Conservation (phyloP, 768 basidiomycete species). For the Tricholoma hemisulphureum region DNA sequence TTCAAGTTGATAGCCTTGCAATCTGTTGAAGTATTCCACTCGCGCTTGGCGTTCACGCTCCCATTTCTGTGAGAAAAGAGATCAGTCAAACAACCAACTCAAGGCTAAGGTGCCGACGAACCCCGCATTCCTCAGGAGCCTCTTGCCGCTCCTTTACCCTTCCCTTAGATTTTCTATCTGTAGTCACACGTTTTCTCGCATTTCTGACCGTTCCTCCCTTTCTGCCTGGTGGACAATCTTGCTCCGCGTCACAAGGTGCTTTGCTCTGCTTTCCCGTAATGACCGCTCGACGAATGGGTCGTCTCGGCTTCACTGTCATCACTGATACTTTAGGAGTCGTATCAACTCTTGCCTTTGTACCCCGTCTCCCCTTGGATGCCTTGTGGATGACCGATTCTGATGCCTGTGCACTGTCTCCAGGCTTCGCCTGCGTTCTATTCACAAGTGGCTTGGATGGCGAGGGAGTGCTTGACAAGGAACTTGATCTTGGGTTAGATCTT, state of each 20-base stretch:
- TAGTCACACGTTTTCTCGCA: background rate
- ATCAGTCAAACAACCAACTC: background rate
- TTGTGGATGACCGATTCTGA: background rate
- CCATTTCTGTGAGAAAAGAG: slow-evolving; percentile 31
- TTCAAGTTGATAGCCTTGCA: slow-evolving; percentile 52
- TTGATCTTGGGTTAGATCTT: slow-evolving; percentile 31
- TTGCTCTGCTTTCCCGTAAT: slow-evolving; percentile 12
- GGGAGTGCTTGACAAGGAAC: slow-evolving; percentile 34
- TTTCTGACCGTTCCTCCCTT: slow-evolving; percentile 9
- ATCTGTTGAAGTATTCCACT: slow-evolving; percentile 50
- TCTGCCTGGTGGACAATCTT: slow-evolving; percentile 8
- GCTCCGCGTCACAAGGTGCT: slow-evolving; percentile 12
- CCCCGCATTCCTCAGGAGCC: slow-evolving; percentile 9
- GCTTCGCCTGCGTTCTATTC: slow-evolving; percentile 12
- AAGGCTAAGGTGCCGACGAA: slow-evolving; percentile 9
- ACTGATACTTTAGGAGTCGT: background rate
- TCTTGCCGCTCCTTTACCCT: slow-evolving; percentile 5
- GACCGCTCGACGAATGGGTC: slow-evolving; percentile 6
- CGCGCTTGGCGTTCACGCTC: slow-evolving; percentile 49
- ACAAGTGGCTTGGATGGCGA: slow-evolving; percentile 33
- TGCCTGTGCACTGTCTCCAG: background rate
- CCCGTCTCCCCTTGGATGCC: slow-evolving; percentile 2
- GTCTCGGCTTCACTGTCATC: background rate
- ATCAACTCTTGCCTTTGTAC: background rate
- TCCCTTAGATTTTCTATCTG: background rate